phyloP scores from a whole-genome alignment of 1,139 yeast species.

The Wickerhamomyces sp. region DNA sequence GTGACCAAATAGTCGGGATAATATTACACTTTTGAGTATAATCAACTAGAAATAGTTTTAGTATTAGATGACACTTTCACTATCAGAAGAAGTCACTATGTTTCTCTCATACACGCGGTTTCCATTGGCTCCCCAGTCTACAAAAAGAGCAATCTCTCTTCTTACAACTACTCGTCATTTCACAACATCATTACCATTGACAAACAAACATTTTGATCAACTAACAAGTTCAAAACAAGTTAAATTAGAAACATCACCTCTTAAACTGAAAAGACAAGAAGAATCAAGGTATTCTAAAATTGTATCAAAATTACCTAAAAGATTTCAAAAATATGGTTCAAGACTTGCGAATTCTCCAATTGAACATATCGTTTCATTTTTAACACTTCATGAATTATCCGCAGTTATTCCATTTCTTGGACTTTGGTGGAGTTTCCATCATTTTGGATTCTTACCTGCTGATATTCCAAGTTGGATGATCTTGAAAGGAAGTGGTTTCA shows the following conservation, averaged over 20 bases:
- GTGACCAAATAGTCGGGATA: too few species aligned
- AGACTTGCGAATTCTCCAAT: constrained; percentile 45
- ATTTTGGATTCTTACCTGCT: constrained; percentile 42
- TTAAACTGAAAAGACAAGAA: constrained; percentile 3
- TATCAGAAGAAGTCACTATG: too few species aligned
- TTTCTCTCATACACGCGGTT: too few species aligned
- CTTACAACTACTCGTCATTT: background rate
- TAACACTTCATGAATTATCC: constrained; percentile 78
- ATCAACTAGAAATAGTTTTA: too few species aligned
- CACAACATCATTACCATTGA: background rate
- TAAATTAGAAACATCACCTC: background rate
- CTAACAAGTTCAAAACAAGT: constrained; percentile 10
- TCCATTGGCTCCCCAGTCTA: too few species aligned
- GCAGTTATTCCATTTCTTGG: constrained; percentile 78
- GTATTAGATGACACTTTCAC: too few species aligned
- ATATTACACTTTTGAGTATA: too few species aligned
- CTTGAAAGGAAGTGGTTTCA: constrained; percentile 53
- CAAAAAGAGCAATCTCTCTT: too few species aligned
- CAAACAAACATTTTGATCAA: constrained; percentile 10
- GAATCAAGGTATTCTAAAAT: constrained; percentile 1
- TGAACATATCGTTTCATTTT: constrained; percentile 66
- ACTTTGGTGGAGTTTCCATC: constrained; percentile 70
- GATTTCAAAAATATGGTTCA: constrained; percentile 18
- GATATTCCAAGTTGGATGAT: constrained; percentile 67
- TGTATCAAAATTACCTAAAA: constrained; percentile 18